Evolutionary conservation across 805 yeast genomes (phyloP).

Genomic region (Hanseniaspora pseudoguilliermondii): DNA sequence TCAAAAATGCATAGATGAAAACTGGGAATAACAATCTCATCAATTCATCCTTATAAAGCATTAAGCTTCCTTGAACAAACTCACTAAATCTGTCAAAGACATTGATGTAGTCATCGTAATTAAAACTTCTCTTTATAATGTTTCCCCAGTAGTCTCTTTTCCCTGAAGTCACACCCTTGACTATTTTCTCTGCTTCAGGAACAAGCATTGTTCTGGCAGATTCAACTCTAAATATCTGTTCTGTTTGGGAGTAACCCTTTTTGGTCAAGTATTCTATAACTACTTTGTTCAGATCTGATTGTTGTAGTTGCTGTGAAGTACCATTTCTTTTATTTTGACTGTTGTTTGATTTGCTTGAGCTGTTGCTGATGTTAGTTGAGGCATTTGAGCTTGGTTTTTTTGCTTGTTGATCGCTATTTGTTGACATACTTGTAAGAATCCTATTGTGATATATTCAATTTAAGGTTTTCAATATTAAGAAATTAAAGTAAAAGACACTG

Average conservation of each 20-base stretch:
- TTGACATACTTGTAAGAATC: neutral
- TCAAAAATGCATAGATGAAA: conserved; percentile 79
- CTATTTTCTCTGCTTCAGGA: conserved; percentile 24
- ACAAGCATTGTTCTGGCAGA: conserved; percentile 49
- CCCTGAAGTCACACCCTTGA: conserved; percentile 7
- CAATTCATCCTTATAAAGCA: conserved; percentile 80
- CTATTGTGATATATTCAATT: too few relatives aligned
- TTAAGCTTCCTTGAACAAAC: conserved; percentile 87
- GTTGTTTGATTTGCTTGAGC: neutral
- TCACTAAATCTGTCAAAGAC: conserved; percentile 69
- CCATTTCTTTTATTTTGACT: conserved; percentile 25
- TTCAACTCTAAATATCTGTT: conserved; percentile 84
- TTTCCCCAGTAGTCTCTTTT: conserved; percentile 25
- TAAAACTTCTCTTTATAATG: conserved; percentile 20
- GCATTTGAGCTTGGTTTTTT: neutral
- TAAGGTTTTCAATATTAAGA: too few relatives aligned
- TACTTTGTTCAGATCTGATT: conserved; percentile 64
- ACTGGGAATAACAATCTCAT: conserved; percentile 76
- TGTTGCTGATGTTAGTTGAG: conserved; percentile 7
- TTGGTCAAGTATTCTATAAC: conserved; percentile 86
- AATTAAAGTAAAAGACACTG: too few relatives aligned
- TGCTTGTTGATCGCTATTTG: neutral
- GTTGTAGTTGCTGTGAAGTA: conserved; percentile 48
- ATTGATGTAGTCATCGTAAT: conserved; percentile 58
- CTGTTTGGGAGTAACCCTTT: conserved; percentile 89